A percentile compares a stretch with the other conserved stretches of the same genome.
Conservation (phyloP, 1,284 basidiomycete genomes). For the Cryptococcus neoformans region DNA sequence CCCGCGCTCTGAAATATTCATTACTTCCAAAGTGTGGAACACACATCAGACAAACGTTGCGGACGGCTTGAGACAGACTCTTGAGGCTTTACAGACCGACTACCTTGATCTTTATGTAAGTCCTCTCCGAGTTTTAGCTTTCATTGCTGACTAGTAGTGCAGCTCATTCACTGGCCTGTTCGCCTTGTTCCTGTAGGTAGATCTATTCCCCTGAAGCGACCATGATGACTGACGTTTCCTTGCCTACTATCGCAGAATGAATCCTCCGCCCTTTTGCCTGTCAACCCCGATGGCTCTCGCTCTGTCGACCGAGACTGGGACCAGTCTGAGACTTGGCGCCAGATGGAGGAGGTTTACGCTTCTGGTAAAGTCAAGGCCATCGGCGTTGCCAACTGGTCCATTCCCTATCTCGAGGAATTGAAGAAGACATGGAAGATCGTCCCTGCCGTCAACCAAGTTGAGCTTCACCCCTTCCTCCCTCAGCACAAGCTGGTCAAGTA, state of each 20-base stretch:
- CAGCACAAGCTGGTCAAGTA: conserved; percentile 68
- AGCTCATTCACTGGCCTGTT: conserved; percentile 55
- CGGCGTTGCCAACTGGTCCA: conserved; percentile 44
- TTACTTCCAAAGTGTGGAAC: too few relatives aligned
- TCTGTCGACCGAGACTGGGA: conserved; percentile 50
- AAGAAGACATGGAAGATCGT: conserved; percentile 57
- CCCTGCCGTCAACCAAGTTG: conserved; percentile 68
- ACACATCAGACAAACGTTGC: too few relatives aligned
- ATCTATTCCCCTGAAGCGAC: not conserved
- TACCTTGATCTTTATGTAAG: too few relatives aligned
- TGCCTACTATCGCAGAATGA: conserved; percentile 23
- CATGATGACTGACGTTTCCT: not conserved
- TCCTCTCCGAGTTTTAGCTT: too few relatives aligned
- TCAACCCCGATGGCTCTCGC: conserved; percentile 40
- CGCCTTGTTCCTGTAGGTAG: conserved; percentile 2
- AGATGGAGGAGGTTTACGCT: conserved; percentile 59
- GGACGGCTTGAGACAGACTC: too few relatives aligned
- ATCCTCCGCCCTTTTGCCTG: conserved; percentile 35
- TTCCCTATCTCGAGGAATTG: conserved; percentile 52
- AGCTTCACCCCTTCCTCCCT: conserved; percentile 68
- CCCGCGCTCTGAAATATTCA: too few relatives aligned
- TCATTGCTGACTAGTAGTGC: too few relatives aligned
- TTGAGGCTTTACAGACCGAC: too few relatives aligned
- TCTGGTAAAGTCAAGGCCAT: conserved; percentile 56
- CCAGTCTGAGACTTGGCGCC: conserved; percentile 58